Evolutionary conservation across 106 monocot species (phyloP), one percentile per base, ranked within the genome.

Genomic region (Posidonia australis): DNA sequence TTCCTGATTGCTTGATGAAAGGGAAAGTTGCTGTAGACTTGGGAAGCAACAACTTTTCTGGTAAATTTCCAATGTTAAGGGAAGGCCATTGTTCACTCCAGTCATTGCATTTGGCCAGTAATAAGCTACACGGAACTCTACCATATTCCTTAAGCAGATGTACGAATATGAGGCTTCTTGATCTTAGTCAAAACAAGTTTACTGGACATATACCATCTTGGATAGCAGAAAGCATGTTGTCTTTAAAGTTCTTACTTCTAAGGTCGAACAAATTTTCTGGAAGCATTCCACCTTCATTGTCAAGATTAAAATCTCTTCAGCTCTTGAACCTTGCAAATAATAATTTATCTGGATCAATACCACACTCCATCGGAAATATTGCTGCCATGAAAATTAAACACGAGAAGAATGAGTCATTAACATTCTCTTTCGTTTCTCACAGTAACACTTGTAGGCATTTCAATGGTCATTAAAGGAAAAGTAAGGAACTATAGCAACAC

Each of bases 321-420:
- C n/a, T n/a, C n/a, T n/a, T n/a, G n/a, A n/a, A n/a, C n/a, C n/a
- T n/a, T n/a, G n/a, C n/a, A 13, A 18, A 68, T 10, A 81, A 77
- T 46, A 59, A 64, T 17, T 12, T 81, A 1, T 59, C 68, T 23
- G 76, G 77, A 44, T 1, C 23, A 16, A 64, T 77, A 23, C 81
- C 81, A 0, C 10, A 10, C 22, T 25, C 29, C 11, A 25, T 59
- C 5, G 59, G 59, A 59, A 22, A 29, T n/a, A 54, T 76, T 14
- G 58, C 12, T 24, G 45, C 76, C 12, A 80, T 80, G 80, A 58
- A 13, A 7, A 18, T 5, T 3, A 7, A 0, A 13, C 5, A 5
- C 18, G 42, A 3, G 22, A 28, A 5, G 51, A 9, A 3, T 14
- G 9, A n/a, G n/a, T n/a, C n/a, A n/a, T n/a, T n/a, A n/a, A n/a